These are phyloP conservation scores for Dillenia turbinata DNA, from an alignment of 164 flowering plant genomes.

Conservation along the genomic window DNA sequence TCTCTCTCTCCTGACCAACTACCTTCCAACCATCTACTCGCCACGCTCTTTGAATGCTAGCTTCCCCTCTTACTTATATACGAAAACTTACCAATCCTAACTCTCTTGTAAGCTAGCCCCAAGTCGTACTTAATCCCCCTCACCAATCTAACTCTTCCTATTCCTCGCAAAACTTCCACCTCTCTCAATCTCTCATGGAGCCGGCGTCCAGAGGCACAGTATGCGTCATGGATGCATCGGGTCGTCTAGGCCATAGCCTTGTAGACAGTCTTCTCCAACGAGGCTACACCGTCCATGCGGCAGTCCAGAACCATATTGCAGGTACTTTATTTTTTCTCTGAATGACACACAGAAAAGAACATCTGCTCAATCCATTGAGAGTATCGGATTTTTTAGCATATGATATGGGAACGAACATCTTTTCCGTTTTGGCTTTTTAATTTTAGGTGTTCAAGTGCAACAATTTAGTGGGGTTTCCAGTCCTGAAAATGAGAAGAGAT, in stretches of 20 bases:
- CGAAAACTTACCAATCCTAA: too few relatives aligned
- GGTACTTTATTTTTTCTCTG: neutral
- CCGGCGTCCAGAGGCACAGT: constrained; percentile 25
- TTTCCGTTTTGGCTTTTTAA: neutral
- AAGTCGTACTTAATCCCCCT: too few relatives aligned
- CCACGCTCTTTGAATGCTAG: constrained; percentile 10
- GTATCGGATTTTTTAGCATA: too few relatives aligned
- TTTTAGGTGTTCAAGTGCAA: constrained; percentile 23
- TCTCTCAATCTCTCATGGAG: constrained; percentile 10
- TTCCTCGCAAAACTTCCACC: too few relatives aligned
- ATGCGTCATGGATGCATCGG: constrained; percentile 76
- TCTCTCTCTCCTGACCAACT: constrained; percentile 7
- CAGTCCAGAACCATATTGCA: constrained; percentile 46
- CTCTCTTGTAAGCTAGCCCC: too few relatives aligned
- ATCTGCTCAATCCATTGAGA: too few relatives aligned
- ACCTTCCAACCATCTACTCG: constrained; percentile 18
- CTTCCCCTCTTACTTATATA: too few relatives aligned
- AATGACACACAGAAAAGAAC: too few relatives aligned
- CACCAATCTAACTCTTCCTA: too few relatives aligned
- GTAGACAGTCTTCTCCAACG: constrained; percentile 44
- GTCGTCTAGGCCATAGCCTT: constrained; percentile 40
- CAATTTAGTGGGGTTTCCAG: constrained; percentile 11
- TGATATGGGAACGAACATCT: too few relatives aligned
- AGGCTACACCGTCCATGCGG: constrained; percentile 79
- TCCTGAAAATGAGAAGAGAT: constrained; percentile 19